Conservation (phyloP, 139 green algal genomes). For the Medakamo hakoo region DNA sequence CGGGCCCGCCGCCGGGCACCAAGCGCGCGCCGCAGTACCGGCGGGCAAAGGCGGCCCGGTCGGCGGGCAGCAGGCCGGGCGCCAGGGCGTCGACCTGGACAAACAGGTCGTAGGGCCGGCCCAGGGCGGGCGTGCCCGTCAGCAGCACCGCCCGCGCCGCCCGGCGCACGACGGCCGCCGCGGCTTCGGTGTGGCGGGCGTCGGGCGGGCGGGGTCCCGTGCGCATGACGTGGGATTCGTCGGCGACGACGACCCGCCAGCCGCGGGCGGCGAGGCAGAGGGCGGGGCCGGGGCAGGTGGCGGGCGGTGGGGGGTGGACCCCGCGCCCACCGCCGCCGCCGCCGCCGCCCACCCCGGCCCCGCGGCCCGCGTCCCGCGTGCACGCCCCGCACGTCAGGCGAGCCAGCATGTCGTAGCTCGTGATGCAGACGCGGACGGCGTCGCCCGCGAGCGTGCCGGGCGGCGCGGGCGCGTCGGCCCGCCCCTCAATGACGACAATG, state of each 20-base stretch:
- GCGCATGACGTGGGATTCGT: slow-evolving; percentile 54
- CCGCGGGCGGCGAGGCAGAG: neutral
- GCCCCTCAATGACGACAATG: slow-evolving; percentile 35
- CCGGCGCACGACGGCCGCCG: slow-evolving; percentile 38
- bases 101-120: slow-evolving; percentile 53
- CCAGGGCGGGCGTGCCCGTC: slow-evolving; percentile 58
- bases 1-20: slow-evolving; percentile 12
- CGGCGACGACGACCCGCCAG: slow-evolving; percentile 27
- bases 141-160: slow-evolving; percentile 46
- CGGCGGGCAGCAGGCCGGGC: slow-evolving; percentile 53
- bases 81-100: slow-evolving; percentile 56
- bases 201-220: slow-evolving; percentile 16
- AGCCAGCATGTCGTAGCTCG: slow-evolving; percentile 75
- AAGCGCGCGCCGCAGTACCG: slow-evolving; percentile 39
- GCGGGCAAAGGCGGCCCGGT: slow-evolving; percentile 59
- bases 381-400: slow-evolving; percentile 56
- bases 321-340: slow-evolving; percentile 4
- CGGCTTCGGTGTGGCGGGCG: slow-evolving; percentile 39
- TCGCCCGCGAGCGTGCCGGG: neutral
- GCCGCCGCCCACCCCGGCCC: neutral
- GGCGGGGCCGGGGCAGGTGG: neutral
- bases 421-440: slow-evolving; percentile 52
- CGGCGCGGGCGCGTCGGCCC: slow-evolving; percentile 12
- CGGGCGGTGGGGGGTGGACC: neutral
- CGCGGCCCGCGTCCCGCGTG: slow-evolving; percentile 3